Evolutionary conservation across 1,284 basidiomycete genomes (phyloP), one percentile per base, ranked within the genome.

Genomic region (Salmacisia buchloeana): DNA sequence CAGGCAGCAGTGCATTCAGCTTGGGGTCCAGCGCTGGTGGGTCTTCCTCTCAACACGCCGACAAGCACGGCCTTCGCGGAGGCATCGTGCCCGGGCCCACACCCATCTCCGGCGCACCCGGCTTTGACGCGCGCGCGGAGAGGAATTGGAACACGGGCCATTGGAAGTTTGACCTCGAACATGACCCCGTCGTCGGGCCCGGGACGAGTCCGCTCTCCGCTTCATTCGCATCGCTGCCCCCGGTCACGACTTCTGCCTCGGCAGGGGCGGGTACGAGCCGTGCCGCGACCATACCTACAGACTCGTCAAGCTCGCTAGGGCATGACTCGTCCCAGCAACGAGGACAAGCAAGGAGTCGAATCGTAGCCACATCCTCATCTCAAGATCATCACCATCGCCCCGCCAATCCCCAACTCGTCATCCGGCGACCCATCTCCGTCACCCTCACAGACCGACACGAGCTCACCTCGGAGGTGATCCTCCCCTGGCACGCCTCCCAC

Each of bases 101-200:
- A 10, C 67, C 69, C 18, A 71, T 75, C 62, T 67, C 70, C 29
- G 75, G 75, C 23, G 76, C 76, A 2, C 76, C 76, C 7, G 75
- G 73, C 2, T 77, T 77, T 58, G 73, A 76, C 49, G 59, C 69
- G 2, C 25, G 52, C 13, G 59, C 69, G 0, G 63, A 65, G 1
- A 67, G 63, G 38, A 63, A 65, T 21, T 78, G 76, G 76, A 78
- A 78, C 63, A 76, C 72, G 2, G 76, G 76, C 5, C 59, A 68
- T 21, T 78, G 76, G 76, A 71, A 69, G 25, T 62, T 78, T 9
- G 67, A 69, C 25, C 68, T 65, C 2, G 45, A 59, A 9, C n/a
- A n/a, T n/a, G n/a, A n/a, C n/a, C n/a, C n/a, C n/a, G n/a, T n/a
- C n/a, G n/a, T n/a, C n/a, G n/a, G n/a, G n/a, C n/a, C n/a, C n/a